Evolutionary conservation across 768 basidiomycete species (phyloP).

Genomic region (Panellus pusillus): DNA sequence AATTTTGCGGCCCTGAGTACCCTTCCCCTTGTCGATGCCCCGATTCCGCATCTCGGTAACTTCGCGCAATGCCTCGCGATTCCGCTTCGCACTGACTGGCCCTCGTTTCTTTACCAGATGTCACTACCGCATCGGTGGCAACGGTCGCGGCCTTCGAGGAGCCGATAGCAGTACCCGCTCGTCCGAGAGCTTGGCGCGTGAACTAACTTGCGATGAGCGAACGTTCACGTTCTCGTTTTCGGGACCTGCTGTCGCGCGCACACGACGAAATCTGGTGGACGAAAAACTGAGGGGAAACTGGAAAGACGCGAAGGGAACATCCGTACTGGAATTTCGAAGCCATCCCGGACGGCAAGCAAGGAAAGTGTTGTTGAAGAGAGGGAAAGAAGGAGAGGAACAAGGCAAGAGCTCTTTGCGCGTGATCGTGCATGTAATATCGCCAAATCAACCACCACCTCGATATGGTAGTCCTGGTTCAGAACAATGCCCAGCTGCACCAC

Average conservation of each 20-base stretch:
- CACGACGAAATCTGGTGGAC: constrained; percentile 12
- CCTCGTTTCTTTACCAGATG: constrained; percentile 9
- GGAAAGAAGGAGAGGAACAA: not conserved
- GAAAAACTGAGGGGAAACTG: not conserved
- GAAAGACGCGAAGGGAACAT: not conserved
- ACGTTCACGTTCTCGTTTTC: constrained; percentile 16
- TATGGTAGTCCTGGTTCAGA: too few relatives aligned
- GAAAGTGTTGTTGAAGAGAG: not conserved
- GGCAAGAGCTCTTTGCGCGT: not conserved
- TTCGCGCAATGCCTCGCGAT: constrained; percentile 17
- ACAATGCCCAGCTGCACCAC: too few relatives aligned
- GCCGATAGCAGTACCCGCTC: not conserved
- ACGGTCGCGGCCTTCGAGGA: not conserved
- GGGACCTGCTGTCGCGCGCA: constrained; percentile 8
- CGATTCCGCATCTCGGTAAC: constrained; percentile 8
- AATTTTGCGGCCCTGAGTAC: constrained; percentile 8
- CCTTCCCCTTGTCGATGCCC: not conserved
- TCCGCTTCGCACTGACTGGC: constrained; percentile 16
- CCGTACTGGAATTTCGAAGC: constrained; percentile 17
- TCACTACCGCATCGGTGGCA: constrained; percentile 1
- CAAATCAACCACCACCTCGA: too few relatives aligned
- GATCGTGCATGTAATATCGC: not conserved
- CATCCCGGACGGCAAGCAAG: not conserved
- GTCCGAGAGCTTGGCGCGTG: constrained; percentile 5
- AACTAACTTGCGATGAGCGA: not conserved